Conservation (phyloP, 306 rosid species). For the Acacia crassicarpa region DNA sequence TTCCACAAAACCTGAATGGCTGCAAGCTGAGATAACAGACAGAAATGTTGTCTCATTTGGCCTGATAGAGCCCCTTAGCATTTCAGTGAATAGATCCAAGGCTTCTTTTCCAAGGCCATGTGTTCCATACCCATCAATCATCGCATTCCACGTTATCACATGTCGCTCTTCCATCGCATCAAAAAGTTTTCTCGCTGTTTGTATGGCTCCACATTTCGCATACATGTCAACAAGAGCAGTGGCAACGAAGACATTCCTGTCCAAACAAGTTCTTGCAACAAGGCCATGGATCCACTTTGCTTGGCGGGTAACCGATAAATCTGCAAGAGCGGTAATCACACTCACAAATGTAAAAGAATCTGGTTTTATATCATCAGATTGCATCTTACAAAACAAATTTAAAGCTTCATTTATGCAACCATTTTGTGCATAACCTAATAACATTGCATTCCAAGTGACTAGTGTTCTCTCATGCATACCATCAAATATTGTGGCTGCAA, state of each 20-base stretch:
- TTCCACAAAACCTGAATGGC: slow-evolving; percentile 86
- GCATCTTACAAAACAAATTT: slow-evolving; percentile 66
- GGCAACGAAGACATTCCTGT: slow-evolving; percentile 68
- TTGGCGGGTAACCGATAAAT: slow-evolving; percentile 74
- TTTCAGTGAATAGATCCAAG: slow-evolving; percentile 59
- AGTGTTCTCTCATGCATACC: slow-evolving; percentile 56
- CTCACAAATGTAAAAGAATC: slow-evolving; percentile 90
- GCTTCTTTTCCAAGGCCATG: slow-evolving; percentile 78
- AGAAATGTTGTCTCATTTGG: slow-evolving; percentile 71
- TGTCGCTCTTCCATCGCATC: slow-evolving; percentile 77
- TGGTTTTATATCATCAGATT: slow-evolving; percentile 52
- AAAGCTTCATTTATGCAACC: slow-evolving; percentile 65
- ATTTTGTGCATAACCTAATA: slow-evolving; percentile 86
- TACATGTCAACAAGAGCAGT: slow-evolving; percentile 87
- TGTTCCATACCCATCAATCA: slow-evolving; percentile 93
- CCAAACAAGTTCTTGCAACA: slow-evolving; percentile 61
- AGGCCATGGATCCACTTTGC: slow-evolving; percentile 98
- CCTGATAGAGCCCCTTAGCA: slow-evolving; percentile 55
- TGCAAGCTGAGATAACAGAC: slow-evolving; percentile 79
- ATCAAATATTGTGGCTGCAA: slow-evolving; percentile 64
- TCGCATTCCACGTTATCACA: slow-evolving; percentile 87
- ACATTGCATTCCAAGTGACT: slow-evolving; percentile 93
- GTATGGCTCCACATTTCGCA: slow-evolving; percentile 76
- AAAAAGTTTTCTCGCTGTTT: slow-evolving; percentile 72
- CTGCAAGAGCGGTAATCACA: slow-evolving; percentile 79